Evolutionary conservation across 495 filamentous ascomycete genomes (phyloP), one percentile per base, ranked within the genome.

Genomic region (Aspergillus incahuasiensis): DNA sequence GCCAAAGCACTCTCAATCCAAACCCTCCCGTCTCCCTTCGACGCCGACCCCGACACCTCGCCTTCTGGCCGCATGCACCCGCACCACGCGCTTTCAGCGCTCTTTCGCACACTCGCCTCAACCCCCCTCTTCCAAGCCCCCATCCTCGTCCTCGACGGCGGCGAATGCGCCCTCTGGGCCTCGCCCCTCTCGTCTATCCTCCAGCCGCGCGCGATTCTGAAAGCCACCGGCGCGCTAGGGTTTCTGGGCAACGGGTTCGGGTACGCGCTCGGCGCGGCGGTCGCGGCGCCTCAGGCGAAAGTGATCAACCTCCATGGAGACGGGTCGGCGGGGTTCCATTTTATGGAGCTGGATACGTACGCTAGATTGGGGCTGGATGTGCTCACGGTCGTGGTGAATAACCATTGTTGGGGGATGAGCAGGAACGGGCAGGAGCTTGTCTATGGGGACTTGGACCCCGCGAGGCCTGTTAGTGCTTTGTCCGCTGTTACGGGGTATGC

Each of bases 341-440:
- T 69, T 18, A 64, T 66, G 63, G 66, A 69, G 40, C 58, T 69
- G 1, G 66, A 69, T 28, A 67, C 66, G 20, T 69, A 62, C 42
- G 62, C 59, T 34, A 40, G 66, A 19, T 56, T 66, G 44, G 48
- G 59, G 7, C 42, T 69, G 35, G 54, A 62, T 41, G 58, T 69
- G 16, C 20, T 69, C 43, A 69, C 66, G 0, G 54, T 69, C 11
- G 56, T 69, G 1, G 58, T 69, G 3, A 69, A 69, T 45, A 67
- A 69, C 24, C 60, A 56, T 19, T 58, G 48, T 18, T 66, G 66
- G 66, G 66, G 66, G 1, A 69, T 69, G 66, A 66, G 63, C 32
- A 57, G 52, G 9, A 66, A 69, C 21, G 63, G 66, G 1, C 66
- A 69, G 39, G 62, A 67, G 42, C 42, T 69, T 2, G 58, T 67